Evolutionary conservation across 495 filamentous ascomycete species (phyloP).

Genomic region (Podospora conica): DNA sequence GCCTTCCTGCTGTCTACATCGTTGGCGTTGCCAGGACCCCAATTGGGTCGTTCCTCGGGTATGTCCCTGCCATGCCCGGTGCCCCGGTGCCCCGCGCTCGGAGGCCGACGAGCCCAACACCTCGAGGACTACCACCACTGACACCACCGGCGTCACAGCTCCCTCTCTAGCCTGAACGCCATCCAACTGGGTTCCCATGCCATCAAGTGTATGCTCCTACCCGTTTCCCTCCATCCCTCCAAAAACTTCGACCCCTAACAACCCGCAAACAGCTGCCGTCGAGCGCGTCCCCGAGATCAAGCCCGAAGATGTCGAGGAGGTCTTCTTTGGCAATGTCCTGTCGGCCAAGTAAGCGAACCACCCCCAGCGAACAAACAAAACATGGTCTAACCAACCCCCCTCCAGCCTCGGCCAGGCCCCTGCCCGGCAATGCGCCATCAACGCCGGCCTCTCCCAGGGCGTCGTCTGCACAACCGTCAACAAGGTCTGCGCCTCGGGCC

Average conservation of each 20-base stretch:
- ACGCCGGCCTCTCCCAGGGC: constrained; percentile 70
- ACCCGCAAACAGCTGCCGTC: constrained; percentile 59
- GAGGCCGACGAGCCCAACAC: neutral
- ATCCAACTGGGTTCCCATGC: constrained; percentile 83
- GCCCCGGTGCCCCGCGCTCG: constrained; percentile 16
- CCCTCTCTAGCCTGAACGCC: constrained; percentile 78
- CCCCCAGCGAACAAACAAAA: neutral
- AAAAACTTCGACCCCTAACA: constrained; percentile 18
- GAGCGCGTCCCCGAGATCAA: constrained; percentile 80
- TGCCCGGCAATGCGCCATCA: constrained; percentile 85
- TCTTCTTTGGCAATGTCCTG: constrained; percentile 97
- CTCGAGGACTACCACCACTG: constrained; percentile 2
- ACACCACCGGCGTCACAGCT: constrained; percentile 34
- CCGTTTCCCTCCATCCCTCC: neutral
- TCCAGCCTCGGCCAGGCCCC: constrained; percentile 90
- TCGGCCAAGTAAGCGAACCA: constrained; percentile 71
- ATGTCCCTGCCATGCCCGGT: too few species aligned
- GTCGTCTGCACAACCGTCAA: constrained; percentile 90
- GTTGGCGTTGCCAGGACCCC: constrained; percentile 87
- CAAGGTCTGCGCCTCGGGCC: constrained; percentile 92
- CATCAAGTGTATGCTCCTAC: constrained; percentile 65
- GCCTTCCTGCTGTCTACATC: constrained; percentile 83
- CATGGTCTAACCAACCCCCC: constrained; percentile 6
- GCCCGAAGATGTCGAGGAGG: constrained; percentile 83
- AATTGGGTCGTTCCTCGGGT: constrained; percentile 90